These are phyloP conservation scores for Ogataea sp. DNA, from an alignment of 805 yeast genomes.

Conservation along the genomic window DNA sequence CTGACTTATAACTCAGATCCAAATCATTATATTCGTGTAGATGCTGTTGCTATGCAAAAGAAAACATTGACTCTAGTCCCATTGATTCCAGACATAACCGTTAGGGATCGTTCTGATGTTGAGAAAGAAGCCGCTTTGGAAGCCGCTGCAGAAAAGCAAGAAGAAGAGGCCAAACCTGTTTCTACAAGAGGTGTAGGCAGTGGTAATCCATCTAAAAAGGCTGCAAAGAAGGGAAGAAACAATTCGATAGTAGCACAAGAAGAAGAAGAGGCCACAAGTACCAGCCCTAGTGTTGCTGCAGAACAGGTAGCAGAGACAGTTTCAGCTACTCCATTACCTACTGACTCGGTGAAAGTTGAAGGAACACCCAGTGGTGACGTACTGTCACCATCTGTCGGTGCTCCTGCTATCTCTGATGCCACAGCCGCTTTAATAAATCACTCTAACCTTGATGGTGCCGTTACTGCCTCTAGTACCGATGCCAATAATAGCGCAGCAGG, in stretches of 20 bases:
- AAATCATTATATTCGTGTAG: slow-evolving; percentile 79
- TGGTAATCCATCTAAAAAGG: slow-evolving; percentile 13
- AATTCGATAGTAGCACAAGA: slow-evolving; percentile 21
- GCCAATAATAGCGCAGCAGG: background rate
- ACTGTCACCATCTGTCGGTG: background rate
- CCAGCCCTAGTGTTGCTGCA: background rate
- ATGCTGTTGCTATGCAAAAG: slow-evolving; percentile 95
- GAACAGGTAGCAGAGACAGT: background rate
- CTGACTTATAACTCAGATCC: slow-evolving; percentile 92
- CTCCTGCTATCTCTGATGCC: slow-evolving; percentile 1
- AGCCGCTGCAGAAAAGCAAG: slow-evolving; percentile 31
- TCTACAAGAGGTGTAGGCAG: slow-evolving; percentile 26
- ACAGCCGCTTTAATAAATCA: slow-evolving; percentile 1
- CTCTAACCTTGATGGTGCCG: background rate
- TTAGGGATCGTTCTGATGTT: slow-evolving; percentile 64
- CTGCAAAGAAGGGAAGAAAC: slow-evolving; percentile 31
- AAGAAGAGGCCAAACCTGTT: slow-evolving; percentile 18
- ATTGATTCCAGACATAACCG: slow-evolving; percentile 79
- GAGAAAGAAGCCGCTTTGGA: slow-evolving; percentile 52
- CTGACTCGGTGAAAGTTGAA: background rate
- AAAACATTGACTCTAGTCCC: slow-evolving; percentile 71
- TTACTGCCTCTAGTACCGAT: background rate
- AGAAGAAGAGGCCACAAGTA: slow-evolving; percentile 9
- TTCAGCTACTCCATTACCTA: background rate
- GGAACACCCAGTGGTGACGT: slow-evolving; percentile 1